These are phyloP conservation scores for Apiotrichum veenhuisii DNA, from an alignment of 1,284 basidiomycete genomes.

Conservation along the genomic window DNA sequence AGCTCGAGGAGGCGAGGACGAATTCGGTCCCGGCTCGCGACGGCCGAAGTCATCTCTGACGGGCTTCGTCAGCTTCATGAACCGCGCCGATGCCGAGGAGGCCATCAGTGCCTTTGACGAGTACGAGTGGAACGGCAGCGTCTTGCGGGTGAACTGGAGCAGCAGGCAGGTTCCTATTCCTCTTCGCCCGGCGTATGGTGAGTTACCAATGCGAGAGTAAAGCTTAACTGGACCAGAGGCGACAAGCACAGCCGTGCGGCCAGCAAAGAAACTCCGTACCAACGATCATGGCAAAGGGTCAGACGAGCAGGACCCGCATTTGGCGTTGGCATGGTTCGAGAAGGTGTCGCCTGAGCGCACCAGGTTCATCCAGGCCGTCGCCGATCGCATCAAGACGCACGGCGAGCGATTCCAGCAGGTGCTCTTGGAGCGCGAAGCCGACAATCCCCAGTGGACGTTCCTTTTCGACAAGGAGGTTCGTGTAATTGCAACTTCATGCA, in stretches of 20 bases:
- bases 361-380: slow-evolving; percentile 77
- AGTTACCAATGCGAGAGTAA: slow-evolving; percentile 43
- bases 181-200: slow-evolving; percentile 72
- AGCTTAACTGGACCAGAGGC: background rate
- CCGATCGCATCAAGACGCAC: slow-evolving; percentile 74
- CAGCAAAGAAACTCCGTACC: background rate
- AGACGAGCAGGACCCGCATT: background rate
- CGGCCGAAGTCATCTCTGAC: slow-evolving; percentile 70
- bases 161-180: slow-evolving; percentile 89
- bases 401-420: slow-evolving; percentile 71
- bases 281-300: too few relatives aligned
- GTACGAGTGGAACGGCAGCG: slow-evolving; percentile 81
- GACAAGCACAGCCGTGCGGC: background rate
- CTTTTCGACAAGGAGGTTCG: slow-evolving; percentile 65
- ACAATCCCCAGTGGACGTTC: slow-evolving; percentile 79
- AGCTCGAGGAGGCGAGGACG: slow-evolving; percentile 1
- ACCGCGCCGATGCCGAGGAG: slow-evolving; percentile 77
- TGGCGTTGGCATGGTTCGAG: slow-evolving; percentile 31
- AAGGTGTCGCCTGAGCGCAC: slow-evolving; percentile 70
- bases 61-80: slow-evolving; percentile 96
- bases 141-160: slow-evolving; percentile 79
- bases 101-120: slow-evolving; percentile 85
- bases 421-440: slow-evolving; percentile 68
- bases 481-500: background rate
- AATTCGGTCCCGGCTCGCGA: background rate